These are phyloP conservation scores for Lachnellula occidentalis DNA, from an alignment of 2,329 filamentous ascomycete species.

Conservation along the genomic window DNA sequence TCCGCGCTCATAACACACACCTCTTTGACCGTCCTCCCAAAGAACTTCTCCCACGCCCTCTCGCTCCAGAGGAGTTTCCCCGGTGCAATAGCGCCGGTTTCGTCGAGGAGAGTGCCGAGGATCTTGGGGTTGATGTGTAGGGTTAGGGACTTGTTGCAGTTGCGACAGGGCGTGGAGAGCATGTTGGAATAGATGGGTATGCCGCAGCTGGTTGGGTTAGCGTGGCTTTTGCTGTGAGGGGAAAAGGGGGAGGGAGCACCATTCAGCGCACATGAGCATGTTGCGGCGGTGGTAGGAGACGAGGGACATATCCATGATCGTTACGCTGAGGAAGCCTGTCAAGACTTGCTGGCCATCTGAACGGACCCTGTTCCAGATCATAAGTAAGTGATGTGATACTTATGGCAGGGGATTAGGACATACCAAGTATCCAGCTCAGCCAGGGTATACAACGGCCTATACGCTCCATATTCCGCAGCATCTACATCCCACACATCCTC, in stretches of 20 bases:
- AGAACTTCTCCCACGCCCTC: slow-evolving; percentile 46
- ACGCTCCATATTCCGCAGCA: slow-evolving; percentile 29
- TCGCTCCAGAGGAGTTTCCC: slow-evolving; percentile 50
- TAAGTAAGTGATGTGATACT: background rate
- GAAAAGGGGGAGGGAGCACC: slow-evolving; percentile 27
- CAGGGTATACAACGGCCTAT: slow-evolving; percentile 36
- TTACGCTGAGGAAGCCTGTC: slow-evolving; percentile 35
- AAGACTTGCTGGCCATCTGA: slow-evolving; percentile 31
- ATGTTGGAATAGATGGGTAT: slow-evolving; percentile 49
- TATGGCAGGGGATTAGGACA: background rate
- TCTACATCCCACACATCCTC: slow-evolving; percentile 35
- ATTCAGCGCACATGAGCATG: slow-evolving; percentile 38
- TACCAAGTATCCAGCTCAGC: slow-evolving; percentile 39
- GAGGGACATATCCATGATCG: slow-evolving; percentile 27
- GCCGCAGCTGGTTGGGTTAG: slow-evolving; percentile 39
- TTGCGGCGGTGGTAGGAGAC: slow-evolving; percentile 21
- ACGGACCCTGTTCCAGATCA: slow-evolving; percentile 27
- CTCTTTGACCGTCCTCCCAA: slow-evolving; percentile 40
- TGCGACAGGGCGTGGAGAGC: slow-evolving; percentile 33
- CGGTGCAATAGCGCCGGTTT: slow-evolving; percentile 47
- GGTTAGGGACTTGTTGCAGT: slow-evolving; percentile 30
- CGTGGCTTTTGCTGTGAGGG: background rate
- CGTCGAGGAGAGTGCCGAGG: slow-evolving; percentile 41
- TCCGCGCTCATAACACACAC: slow-evolving; percentile 34
- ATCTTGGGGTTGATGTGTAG: slow-evolving; percentile 38